Evolutionary conservation across 2,329 filamentous ascomycete species (phyloP), one percentile per base, ranked within the genome.

Genomic region (Phialocephala sp.): DNA sequence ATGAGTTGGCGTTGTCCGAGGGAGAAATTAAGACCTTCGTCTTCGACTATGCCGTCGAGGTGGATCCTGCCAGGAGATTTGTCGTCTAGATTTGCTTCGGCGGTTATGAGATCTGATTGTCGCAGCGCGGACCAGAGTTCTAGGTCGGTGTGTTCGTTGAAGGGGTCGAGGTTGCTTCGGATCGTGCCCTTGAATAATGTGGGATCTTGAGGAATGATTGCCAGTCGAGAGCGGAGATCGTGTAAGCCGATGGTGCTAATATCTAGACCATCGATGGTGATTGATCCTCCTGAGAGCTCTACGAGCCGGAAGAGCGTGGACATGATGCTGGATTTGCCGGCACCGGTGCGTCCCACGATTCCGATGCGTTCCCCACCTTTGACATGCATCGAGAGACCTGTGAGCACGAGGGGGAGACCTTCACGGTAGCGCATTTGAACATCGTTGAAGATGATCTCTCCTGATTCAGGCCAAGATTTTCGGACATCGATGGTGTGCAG

Each of bases 1-100:
- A 98, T 97, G 58, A 98, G 87, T 79, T 98, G 95, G 2, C 95
- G 88, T 80, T 98, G 94, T 8, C 94, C 94, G 11, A 98, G 89
- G 0, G 93, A 97, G 82, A 97, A 97, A 79, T 98, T 98, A 67
- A 97, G 85, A 0, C 95, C 95, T 80, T 97, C 94, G 76, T 98
- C 95, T 72, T 97, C 93, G 2, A 98, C 94, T 1, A 87, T 75
- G 18, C 86, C 90, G 78, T 98, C 94, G 24, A 99, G 89, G 70
- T 93, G 89, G 67, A 97, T 91, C 63, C 91, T 88, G 11, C 78
- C 78, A n/a, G 79, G 76, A 65, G 80, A 78, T 61, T 76, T 76
- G 52, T 76, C 71, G 24, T 77, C 76, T 8, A 70, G 62, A 8
- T 52, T 67, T 39, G 69, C 71, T 11, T 87, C 84, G 1, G 78